A percentile compares a stretch with the other conserved stretches of the same genome.
Evolutionary conservation across 2,329 filamentous ascomycete species (phyloP).

Genomic region (Colletotrichum tropicale): DNA sequence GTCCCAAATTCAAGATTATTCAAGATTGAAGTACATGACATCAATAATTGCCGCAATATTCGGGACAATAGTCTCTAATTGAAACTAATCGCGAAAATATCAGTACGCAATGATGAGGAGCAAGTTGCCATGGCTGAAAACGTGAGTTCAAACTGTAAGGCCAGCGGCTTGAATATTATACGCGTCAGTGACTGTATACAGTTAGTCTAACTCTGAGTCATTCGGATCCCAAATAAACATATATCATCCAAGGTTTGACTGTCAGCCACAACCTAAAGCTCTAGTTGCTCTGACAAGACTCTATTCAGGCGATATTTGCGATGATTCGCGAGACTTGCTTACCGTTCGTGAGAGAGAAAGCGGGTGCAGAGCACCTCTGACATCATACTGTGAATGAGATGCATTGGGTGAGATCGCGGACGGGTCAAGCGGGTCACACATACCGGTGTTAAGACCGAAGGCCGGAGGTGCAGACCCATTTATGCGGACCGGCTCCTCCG

Average conservation of each 20-base stretch:
- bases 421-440: neutral
- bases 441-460: neutral
- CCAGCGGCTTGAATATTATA: neutral
- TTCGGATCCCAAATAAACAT: neutral
- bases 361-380: fast-evolving
- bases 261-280: neutral
- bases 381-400: neutral
- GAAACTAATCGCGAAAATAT: neutral
- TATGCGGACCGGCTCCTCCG: neutral
- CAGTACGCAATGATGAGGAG: neutral
- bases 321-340: neutral
- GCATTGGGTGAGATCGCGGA: neutral
- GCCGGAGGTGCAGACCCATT: neutral
- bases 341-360: fast-evolving
- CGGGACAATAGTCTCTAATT: fast-evolving
- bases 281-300: fast-evolving
- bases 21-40: neutral
- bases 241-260: neutral
- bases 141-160: neutral
- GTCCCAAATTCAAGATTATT: neutral
- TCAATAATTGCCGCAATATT: neutral
- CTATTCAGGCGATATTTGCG: fast-evolving
- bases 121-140: neutral
- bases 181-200: fast-evolving
- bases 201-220: neutral